These are phyloP conservation scores for Aspergillus saccharolyticus DNA, from an alignment of 495 filamentous ascomycete genomes.

Conservation along the genomic window DNA sequence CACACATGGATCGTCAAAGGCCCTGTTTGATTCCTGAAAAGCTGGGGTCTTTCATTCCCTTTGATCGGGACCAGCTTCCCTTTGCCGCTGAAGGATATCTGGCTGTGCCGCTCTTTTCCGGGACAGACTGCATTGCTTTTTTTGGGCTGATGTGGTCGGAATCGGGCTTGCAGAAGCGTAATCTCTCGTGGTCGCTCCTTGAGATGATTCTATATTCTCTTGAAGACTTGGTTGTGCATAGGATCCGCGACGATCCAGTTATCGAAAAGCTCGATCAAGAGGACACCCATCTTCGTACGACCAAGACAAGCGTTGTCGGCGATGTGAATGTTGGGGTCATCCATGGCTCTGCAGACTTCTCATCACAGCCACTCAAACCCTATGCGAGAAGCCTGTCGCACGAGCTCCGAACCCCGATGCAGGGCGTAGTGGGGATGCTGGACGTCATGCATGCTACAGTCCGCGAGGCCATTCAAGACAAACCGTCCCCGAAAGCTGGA, in stretches of 20 bases:
- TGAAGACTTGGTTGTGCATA: constrained; percentile 63
- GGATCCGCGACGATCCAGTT: constrained; percentile 49
- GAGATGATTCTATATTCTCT: constrained; percentile 73
- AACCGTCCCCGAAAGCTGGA: constrained; percentile 45
- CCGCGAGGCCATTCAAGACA: constrained; percentile 59
- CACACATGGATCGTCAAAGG: constrained; percentile 69
- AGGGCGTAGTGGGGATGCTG: constrained; percentile 79
- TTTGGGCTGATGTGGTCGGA: constrained; percentile 72
- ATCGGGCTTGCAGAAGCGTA: constrained; percentile 53
- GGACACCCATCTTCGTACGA: constrained; percentile 13
- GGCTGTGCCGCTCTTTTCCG: constrained; percentile 65
- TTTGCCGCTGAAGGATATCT: constrained; percentile 65
- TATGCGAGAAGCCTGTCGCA: constrained; percentile 77
- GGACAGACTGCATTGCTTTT: constrained; percentile 66
- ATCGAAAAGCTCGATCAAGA: constrained; percentile 13
- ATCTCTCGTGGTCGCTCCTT: constrained; percentile 62
- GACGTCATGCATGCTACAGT: constrained; percentile 82
- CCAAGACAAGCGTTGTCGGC: constrained; percentile 32
- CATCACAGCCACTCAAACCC: constrained; percentile 65
- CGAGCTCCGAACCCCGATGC: constrained; percentile 78
- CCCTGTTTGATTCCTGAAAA: constrained; percentile 67
- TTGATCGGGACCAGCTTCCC: constrained; percentile 57
- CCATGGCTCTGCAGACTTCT: constrained; percentile 28
- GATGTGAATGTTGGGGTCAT: constrained; percentile 17
- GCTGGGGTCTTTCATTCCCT: constrained; percentile 52